A percentile compares a stretch with the other conserved stretches of the same genome.
phyloP scores from a whole-genome alignment of 257 asterid genomes.

The Jaltomata sinuosa region DNA sequence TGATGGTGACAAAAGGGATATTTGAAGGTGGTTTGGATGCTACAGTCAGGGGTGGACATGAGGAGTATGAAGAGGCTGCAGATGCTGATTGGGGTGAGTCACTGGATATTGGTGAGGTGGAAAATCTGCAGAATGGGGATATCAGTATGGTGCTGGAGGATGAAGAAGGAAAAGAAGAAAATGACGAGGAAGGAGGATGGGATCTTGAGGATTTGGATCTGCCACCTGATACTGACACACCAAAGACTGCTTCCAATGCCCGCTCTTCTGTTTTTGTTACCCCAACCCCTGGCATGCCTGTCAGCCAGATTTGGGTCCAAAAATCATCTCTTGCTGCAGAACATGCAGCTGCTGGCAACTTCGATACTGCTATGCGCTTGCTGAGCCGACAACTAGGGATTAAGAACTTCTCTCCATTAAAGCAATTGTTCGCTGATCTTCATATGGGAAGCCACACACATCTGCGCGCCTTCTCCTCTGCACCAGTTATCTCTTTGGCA shows the following conservation, averaged over 20 bases:
- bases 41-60: constrained; percentile 26
- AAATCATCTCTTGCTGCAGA: constrained; percentile 89
- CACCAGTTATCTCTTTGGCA: constrained; percentile 62
- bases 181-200: constrained; percentile 78
- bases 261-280: constrained; percentile 62
- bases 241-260: constrained; percentile 38
- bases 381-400: constrained; percentile 80
- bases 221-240: constrained; percentile 76
- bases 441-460: constrained; percentile 73
- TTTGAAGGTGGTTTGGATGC: constrained; percentile 65
- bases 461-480: constrained; percentile 63
- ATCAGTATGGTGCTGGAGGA: constrained; percentile 29
- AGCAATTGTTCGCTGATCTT: constrained; percentile 52
- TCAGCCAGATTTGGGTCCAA: constrained; percentile 91
- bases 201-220: constrained; percentile 91
- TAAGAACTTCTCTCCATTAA: constrained; percentile 60
- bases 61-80: constrained; percentile 49
- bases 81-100: constrained; percentile 50
- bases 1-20: constrained; percentile 70
- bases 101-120: constrained; percentile 57
- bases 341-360: constrained; percentile 92
- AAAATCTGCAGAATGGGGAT: constrained; percentile 45
- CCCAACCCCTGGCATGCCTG: constrained; percentile 88
- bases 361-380: constrained; percentile 88
- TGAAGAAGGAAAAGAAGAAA: constrained; percentile 45